A percentile compares a stretch with the other conserved stretches of the same genome.
These are phyloP conservation scores for Epicoccum nigrum DNA, from an alignment of 2,329 filamentous ascomycete species.

Conservation along the genomic window DNA sequence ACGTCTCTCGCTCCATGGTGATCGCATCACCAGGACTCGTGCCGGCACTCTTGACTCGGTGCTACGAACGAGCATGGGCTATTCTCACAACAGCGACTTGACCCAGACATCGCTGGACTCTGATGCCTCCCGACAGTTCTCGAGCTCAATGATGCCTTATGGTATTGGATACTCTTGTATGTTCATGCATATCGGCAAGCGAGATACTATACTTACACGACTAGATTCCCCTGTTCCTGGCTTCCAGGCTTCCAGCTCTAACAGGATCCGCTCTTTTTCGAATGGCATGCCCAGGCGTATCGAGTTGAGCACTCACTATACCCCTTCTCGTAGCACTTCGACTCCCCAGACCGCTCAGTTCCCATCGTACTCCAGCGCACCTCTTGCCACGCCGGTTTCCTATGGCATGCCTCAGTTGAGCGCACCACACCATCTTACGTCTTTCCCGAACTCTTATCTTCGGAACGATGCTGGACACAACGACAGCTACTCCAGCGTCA, in stretches of 20 bases:
- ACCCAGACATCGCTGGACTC: conserved; percentile 36
- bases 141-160: conserved; percentile 47
- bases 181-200: conserved; percentile 3
- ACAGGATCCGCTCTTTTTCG: conserved; percentile 50
- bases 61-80: conserved; percentile 55
- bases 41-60: conserved; percentile 54
- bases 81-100: conserved; percentile 37
- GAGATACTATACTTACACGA: conserved; percentile 20
- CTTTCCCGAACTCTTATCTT: conserved; percentile 47
- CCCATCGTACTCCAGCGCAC: conserved; percentile 49
- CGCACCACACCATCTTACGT: conserved; percentile 49
- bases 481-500: conserved; percentile 45
- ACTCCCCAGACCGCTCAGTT: conserved; percentile 50
- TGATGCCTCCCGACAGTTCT: conserved; percentile 34
- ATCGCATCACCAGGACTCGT: conserved; percentile 49
- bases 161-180: conserved; percentile 49
- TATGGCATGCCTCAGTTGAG: conserved; percentile 48
- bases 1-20: conserved; percentile 52
- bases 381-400: conserved; percentile 46
- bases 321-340: conserved; percentile 40
- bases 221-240: conserved; percentile 48
- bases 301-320: conserved; percentile 50
- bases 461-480: conserved; percentile 44
- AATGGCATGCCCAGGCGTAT: conserved; percentile 48
- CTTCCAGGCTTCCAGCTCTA: conserved; percentile 46